Evolutionary conservation across 352 stramenopile genomes (phyloP).

Genomic region (Phytophthora litchii): DNA sequence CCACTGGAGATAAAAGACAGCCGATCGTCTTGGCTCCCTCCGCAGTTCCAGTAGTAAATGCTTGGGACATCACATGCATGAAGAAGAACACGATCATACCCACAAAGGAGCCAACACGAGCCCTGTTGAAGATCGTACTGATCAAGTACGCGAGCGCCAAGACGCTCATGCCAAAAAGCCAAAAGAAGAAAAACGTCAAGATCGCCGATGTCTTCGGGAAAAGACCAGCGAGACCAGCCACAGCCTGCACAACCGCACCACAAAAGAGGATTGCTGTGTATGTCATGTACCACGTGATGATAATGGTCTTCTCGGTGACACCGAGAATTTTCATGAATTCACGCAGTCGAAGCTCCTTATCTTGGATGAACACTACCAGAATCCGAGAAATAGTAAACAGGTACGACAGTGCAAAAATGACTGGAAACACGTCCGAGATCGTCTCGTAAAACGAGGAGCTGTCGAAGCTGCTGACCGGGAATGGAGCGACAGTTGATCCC

Average conservation of each 20-base stretch:
- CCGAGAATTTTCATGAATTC: constrained; percentile 93
- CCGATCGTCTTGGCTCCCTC: constrained; percentile 49
- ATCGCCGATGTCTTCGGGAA: constrained; percentile 45
- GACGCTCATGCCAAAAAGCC: constrained; percentile 60
- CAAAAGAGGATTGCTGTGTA: constrained; percentile 86
- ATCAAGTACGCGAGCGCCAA: constrained; percentile 53
- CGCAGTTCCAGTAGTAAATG: constrained; percentile 29
- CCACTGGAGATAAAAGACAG: constrained; percentile 62
- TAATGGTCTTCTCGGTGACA: constrained; percentile 75
- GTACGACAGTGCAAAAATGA: constrained; percentile 92
- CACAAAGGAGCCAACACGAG: constrained; percentile 63
- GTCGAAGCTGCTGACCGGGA: constrained; percentile 43
- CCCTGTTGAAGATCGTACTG: constrained; percentile 76
- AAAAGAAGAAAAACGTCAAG: constrained; percentile 82
- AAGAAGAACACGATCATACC: constrained; percentile 89
- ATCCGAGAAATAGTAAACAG: constrained; percentile 87
- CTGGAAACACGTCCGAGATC: constrained; percentile 60
- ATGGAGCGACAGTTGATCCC: constrained; percentile 37
- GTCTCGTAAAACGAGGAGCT: constrained; percentile 65
- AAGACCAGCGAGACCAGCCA: constrained; percentile 46
- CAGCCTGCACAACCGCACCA: constrained; percentile 56
- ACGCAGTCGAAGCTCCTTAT: constrained; percentile 89
- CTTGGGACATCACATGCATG: constrained; percentile 70
- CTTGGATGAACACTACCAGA: constrained; percentile 84
- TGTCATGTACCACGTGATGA: constrained; percentile 82